These are phyloP conservation scores for Allium sativum DNA, from an alignment of 106 monocot species.

Conservation along the genomic window DNA sequence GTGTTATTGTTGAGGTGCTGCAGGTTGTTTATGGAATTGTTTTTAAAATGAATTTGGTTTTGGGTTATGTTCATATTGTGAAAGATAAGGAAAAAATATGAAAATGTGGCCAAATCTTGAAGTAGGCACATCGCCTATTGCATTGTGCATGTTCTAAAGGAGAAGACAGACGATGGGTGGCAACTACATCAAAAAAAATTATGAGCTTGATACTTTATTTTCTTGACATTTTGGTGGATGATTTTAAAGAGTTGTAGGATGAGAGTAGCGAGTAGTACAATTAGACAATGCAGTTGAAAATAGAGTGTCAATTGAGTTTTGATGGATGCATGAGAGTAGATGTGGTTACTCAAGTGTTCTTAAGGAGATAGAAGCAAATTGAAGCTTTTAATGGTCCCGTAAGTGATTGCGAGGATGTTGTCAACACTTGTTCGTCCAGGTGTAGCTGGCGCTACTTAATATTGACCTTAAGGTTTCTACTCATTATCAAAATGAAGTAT, in stretches of 20 bases:
- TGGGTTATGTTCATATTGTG: slow-evolving; percentile 66
- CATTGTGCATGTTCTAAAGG: slow-evolving; percentile 36
- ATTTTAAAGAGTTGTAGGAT: slow-evolving; percentile 73
- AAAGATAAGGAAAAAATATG: slow-evolving; percentile 53
- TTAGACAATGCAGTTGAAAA: slow-evolving; percentile 70
- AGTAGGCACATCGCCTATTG: slow-evolving; percentile 45
- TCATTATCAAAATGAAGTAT: too few relatives aligned
- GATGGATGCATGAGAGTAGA: slow-evolving; percentile 80
- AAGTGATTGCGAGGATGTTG: slow-evolving; percentile 65
- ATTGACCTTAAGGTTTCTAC: too few relatives aligned
- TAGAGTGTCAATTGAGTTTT: slow-evolving; percentile 60
- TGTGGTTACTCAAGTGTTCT: slow-evolving; percentile 67
- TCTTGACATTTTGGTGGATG: slow-evolving; percentile 71
- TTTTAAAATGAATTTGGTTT: slow-evolving; percentile 70
- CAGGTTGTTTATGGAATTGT: slow-evolving; percentile 70
- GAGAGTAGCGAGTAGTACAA: slow-evolving; percentile 70
- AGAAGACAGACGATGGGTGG: slow-evolving; percentile 66
- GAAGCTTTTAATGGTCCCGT: slow-evolving; percentile 86
- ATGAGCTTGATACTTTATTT: slow-evolving; percentile 43
- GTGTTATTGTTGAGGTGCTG: too few relatives aligned
- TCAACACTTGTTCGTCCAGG: slow-evolving; percentile 57
- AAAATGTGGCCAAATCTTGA: slow-evolving; percentile 56
- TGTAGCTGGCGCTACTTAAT: slow-evolving; percentile 14
- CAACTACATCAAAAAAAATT: slow-evolving; percentile 60
- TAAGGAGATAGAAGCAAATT: slow-evolving; percentile 77